phyloP scores from a whole-genome alignment of 148 eudicot genomes.

The Chenopodium album region DNA sequence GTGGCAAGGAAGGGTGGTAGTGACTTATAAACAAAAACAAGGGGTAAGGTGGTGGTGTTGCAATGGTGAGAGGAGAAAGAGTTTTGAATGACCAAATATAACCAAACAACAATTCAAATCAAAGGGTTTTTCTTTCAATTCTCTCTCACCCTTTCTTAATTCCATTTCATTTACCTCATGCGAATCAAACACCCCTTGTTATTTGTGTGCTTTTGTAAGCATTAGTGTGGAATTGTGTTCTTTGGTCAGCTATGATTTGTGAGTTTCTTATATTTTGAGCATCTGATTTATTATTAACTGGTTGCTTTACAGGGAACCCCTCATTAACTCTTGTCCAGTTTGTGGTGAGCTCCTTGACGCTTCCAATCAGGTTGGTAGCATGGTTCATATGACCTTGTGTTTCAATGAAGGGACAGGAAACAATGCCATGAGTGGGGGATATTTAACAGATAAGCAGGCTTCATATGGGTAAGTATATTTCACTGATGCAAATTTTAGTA shows the following conservation, averaged over 20 bases:
- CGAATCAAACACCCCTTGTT: neutral
- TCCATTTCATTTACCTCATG: too few species aligned
- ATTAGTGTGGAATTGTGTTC: neutral
- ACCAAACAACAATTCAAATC: too few species aligned
- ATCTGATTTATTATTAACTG: neutral
- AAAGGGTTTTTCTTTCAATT: too few species aligned
- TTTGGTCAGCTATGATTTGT: neutral
- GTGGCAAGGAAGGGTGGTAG: too few species aligned
- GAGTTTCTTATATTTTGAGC: neutral
- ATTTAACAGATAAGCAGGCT: slow-evolving; percentile 94
- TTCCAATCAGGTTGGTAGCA: slow-evolving; percentile 57
- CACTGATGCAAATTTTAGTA: neutral
- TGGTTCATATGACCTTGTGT: slow-evolving; percentile 91
- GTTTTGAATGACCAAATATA: too few species aligned
- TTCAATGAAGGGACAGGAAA: slow-evolving; percentile 95
- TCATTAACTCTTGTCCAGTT: slow-evolving; percentile 84
- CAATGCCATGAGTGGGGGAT: slow-evolving; percentile 90
- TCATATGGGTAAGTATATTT: slow-evolving; percentile 66
- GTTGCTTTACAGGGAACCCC: slow-evolving; percentile 67
- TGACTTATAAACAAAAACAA: too few species aligned
- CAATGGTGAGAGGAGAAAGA: too few species aligned
- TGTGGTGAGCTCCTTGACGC: slow-evolving; percentile 81
- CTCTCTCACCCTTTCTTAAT: too few species aligned
- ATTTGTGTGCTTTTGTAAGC: neutral
- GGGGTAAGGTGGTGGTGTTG: too few species aligned